Evolutionary conservation across 2,329 filamentous ascomycete species (phyloP), one percentile per base, ranked within the genome.

Genomic region (Bertia moriformis): DNA sequence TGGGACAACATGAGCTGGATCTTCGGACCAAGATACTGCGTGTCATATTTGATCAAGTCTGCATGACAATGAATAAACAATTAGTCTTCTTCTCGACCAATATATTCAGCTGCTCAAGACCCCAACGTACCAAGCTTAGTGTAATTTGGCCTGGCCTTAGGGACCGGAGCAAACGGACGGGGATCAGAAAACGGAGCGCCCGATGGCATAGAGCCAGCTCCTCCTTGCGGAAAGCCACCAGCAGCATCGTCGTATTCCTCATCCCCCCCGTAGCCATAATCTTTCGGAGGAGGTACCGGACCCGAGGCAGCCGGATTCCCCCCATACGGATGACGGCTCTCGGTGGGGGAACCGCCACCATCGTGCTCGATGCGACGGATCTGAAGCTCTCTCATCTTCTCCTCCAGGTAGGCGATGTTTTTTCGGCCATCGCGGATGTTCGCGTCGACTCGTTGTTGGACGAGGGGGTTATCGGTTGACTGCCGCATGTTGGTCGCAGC

Each of bases 31-130:
- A 98, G 78, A 57, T 95, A 85, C 14, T 84, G 83, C 20, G 88
- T 95, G 56, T 98, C 91, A 62, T 93, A 94, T 75, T 96, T 96
- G 65, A 98, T 95, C 45, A 98, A 68, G 62, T 98, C 91, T 95
- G 43, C 2, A 14, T 33, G 17, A 14, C 36, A 18, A n/a, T n/a
- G n/a, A n/a, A n/a, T 36, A 12, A 10, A 18, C 14, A 36, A 18
- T 12, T 12, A 14, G 33, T 18, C 14, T 12, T 12, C 24, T 10
- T n/a, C 24, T 29, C 24, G n/a, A 29, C 10, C 24, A 10, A 29
- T 10, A 10, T 29, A 29, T n/a, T 10, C 10, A 10, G n/a, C 24
- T n/a, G 24, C 24, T 10, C 24, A 29, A n/a, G 10, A 29, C 24
- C 10, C 24, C 24, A 29, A 35, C 77, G 47, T 67, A 94, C 89